Evolutionary conservation across 2,329 filamentous ascomycete genomes (phyloP), one percentile per base, ranked within the genome.

Genomic region (Penicillium frequentans): DNA sequence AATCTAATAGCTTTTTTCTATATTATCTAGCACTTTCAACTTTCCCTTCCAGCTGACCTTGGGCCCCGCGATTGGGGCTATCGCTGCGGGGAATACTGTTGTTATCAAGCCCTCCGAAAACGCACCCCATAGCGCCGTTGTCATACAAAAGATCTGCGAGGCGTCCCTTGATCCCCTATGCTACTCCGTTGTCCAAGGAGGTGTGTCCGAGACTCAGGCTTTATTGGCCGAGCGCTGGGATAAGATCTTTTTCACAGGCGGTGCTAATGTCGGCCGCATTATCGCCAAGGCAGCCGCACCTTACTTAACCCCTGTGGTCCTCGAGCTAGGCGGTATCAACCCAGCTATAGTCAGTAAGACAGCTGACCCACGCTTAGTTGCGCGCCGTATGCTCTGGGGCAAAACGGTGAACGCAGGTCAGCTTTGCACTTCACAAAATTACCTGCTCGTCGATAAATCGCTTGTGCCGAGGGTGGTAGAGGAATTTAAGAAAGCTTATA

Each of bases 241-340:
- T 79, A 98, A 97, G 84, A 96, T 99, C 69, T 93, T 95, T 81
- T 99, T 96, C 79, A 99, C 95, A 1, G 95, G 95, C 53, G 88
- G 86, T 68, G 83, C 84, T 52, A 79, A 73, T 26, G 91, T 97
- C n/a, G 95, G 90, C 69, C 91, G 88, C 70, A 93, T 98, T 68
- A 87, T 98, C 52, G 85, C 91, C 47, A 88, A 93, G 74, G 96
- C 96, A 73, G 95, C 93, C 0, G 93, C 95, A 58, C 86, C 91
- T 70, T 88, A 91, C 37, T 82, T 96, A 59, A 98, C 95, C 0
- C 95, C 95, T 0, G 87, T 96, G 21, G 85, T 88, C 9, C 86
- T 98, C 48, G 95, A 99, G 80, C 85, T 99, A 46, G 95, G 95
- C 57, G 95, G 95, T 59, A 83, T 85, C 63, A 98, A 98, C 78